Percentiles rank a stretch among this genome's conserved stretches.
These are phyloP conservation scores for Bacterosira constricta DNA, from an alignment of 108 stramenopile genomes.

Conservation along the genomic window DNA sequence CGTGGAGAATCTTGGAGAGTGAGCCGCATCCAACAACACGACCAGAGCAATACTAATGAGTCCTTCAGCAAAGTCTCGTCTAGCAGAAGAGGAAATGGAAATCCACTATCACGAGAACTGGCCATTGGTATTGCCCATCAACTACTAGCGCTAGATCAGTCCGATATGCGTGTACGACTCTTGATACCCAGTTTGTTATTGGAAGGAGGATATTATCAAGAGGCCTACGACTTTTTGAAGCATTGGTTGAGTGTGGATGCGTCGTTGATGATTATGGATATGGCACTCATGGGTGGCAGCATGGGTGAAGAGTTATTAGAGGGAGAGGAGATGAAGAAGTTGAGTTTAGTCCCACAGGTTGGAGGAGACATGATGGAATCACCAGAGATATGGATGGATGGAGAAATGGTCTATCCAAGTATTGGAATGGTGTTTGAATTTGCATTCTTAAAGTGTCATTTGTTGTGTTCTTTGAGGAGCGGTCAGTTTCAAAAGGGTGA, in stretches of 20 bases:
- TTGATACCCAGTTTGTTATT: slow-evolving; percentile 31
- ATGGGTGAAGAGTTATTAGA: neutral
- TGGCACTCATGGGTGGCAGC: slow-evolving; percentile 23
- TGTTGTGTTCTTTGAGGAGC: slow-evolving; percentile 21
- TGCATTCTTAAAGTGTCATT: slow-evolving; percentile 44
- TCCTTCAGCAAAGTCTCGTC: too few species aligned
- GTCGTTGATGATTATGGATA: slow-evolving; percentile 39
- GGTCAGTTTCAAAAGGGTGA: neutral
- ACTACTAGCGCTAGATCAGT: slow-evolving; percentile 29
- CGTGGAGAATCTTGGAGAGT: slow-evolving; percentile 45
- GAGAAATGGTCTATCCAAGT: slow-evolving; percentile 48
- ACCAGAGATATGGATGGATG: slow-evolving; percentile 44
- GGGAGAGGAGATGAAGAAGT: neutral
- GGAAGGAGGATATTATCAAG: slow-evolving; percentile 25
- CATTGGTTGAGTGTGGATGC: slow-evolving; percentile 26
- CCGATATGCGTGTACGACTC: slow-evolving; percentile 39
- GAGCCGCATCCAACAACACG: slow-evolving; percentile 2
- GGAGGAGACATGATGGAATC: slow-evolving; percentile 25
- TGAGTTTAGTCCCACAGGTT: neutral
- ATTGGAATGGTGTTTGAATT: slow-evolving; percentile 53
- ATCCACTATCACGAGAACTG: slow-evolving; percentile 34
- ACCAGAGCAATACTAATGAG: too few species aligned
- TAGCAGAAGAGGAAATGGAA: too few species aligned
- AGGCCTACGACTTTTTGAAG: slow-evolving; percentile 44
- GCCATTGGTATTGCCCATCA: slow-evolving; percentile 34